Percentiles rank a stretch among this genome's conserved stretches.
Conservation (phyloP, 495 filamentous ascomycete genomes). For the Penicillium cosmopolitanum region DNA sequence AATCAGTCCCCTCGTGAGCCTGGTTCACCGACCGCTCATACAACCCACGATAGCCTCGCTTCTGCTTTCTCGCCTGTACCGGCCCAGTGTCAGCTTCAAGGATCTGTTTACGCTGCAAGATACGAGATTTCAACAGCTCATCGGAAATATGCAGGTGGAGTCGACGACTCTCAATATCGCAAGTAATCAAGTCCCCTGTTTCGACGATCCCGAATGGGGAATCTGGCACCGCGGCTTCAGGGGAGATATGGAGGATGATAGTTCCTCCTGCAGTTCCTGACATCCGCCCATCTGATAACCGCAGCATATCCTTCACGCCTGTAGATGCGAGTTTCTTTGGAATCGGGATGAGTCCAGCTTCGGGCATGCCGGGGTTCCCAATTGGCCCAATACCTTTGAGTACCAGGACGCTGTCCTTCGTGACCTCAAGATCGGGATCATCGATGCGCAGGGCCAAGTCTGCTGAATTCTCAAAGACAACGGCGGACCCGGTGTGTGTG, state of each 20-base stretch:
- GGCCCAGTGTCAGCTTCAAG: conserved; percentile 24
- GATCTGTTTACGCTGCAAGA: conserved; percentile 36
- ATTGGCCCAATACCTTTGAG: conserved; percentile 65
- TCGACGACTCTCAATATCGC: conserved; percentile 51
- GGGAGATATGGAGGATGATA: conserved; percentile 67
- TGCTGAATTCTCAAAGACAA: conserved; percentile 60
- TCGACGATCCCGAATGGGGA: conserved; percentile 63
- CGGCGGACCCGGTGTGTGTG: conserved; percentile 55
- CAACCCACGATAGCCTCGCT: conserved; percentile 65
- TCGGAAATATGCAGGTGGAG: conserved; percentile 54
- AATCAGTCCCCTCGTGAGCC: conserved; percentile 66
- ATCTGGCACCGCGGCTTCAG: conserved; percentile 59
- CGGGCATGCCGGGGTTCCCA: conserved; percentile 70
- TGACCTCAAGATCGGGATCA: conserved; percentile 54
- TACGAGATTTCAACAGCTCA: conserved; percentile 47
- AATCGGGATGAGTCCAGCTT: conserved; percentile 67
- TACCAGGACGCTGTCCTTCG: conserved; percentile 57
- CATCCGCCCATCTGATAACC: conserved; percentile 69
- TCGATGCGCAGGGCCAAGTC: conserved; percentile 65
- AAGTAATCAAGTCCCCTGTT: conserved; percentile 60
- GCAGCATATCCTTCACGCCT: conserved; percentile 68
- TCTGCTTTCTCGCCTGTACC: conserved; percentile 40
- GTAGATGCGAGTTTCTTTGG: conserved; percentile 60
- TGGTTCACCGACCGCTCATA: conserved; percentile 68
- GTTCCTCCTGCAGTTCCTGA: conserved; percentile 70